Evolutionary conservation across 2,329 filamentous ascomycete species (phyloP).

Genomic region (Exophiala sp.): DNA sequence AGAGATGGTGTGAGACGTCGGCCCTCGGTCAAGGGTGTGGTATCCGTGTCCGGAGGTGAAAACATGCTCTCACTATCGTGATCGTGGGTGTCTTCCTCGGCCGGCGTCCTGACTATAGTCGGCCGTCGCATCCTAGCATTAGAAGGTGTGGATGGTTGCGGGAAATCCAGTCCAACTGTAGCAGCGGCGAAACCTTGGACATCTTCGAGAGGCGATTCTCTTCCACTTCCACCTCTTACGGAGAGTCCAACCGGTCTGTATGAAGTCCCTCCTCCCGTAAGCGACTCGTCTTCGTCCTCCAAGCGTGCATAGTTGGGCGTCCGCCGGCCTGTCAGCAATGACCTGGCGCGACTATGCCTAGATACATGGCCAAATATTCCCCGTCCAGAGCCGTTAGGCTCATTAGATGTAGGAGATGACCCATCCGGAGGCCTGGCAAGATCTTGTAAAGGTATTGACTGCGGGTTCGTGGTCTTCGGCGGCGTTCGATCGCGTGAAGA

Average conservation of each 20-base stretch:
- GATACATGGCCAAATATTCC: constrained; percentile 27
- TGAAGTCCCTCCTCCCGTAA: constrained; percentile 20
- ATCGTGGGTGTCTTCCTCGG: constrained; percentile 27
- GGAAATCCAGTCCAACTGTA: constrained; percentile 40
- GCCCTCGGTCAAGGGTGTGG: constrained; percentile 54
- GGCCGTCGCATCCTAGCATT: constrained; percentile 20
- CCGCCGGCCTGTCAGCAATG: constrained; percentile 42
- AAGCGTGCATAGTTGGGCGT: constrained; percentile 31
- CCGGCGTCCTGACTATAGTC: constrained; percentile 30
- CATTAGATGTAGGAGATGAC: constrained; percentile 28
- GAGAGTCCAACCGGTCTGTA: constrained; percentile 7
- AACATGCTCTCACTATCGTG: constrained; percentile 32
- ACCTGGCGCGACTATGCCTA: constrained; percentile 38
- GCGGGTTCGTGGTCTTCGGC: constrained; percentile 26
- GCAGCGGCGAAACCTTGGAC: constrained; percentile 39
- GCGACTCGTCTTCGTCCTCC: constrained; percentile 25
- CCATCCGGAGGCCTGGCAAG: constrained; percentile 42
- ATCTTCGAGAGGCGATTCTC: constrained; percentile 37
- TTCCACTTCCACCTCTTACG: constrained; percentile 32
- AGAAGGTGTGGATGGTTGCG: constrained; percentile 29
- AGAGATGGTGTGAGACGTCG: constrained; percentile 48
- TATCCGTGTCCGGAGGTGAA: constrained; percentile 49
- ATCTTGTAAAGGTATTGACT: constrained; percentile 66
- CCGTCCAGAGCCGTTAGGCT: constrained; percentile 30
- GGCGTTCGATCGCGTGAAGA: constrained; percentile 27